phyloP scores from a whole-genome alignment of 129 eudicot genomes.

The Gnaphalium uliginosum region DNA sequence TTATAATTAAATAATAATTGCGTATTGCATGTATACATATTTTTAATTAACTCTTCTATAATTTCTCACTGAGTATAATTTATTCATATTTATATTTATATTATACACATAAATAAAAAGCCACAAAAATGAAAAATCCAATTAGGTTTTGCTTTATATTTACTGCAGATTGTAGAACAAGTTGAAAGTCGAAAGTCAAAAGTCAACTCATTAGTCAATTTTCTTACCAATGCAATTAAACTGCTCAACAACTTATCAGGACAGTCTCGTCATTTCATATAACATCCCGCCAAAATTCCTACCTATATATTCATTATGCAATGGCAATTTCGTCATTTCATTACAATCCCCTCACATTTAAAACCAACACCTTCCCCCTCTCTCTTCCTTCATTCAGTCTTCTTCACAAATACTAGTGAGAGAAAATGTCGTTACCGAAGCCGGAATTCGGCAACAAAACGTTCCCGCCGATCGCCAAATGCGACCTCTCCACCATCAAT shows the following conservation, averaged over 20 bases:
- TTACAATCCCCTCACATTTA: slow-evolving; percentile 10
- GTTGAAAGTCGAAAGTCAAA: too few species aligned
- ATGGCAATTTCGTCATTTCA: slow-evolving; percentile 28
- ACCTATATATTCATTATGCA: slow-evolving; percentile 24
- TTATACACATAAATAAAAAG: too few species aligned
- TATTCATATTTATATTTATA: too few species aligned
- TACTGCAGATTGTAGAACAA: too few species aligned
- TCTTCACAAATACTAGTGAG: neutral
- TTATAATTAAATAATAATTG: too few species aligned
- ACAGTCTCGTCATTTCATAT: slow-evolving; percentile 1
- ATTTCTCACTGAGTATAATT: too few species aligned
- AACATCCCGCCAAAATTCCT: slow-evolving; percentile 31
- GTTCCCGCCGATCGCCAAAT: slow-evolving; percentile 60
- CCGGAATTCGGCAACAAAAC: slow-evolving; percentile 40
- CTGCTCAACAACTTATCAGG: slow-evolving; percentile 38
- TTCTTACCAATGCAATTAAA: slow-evolving; percentile 38
- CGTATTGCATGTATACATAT: too few species aligned
- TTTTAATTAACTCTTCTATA: too few species aligned
- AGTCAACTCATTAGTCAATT: neutral
- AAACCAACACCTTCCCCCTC: slow-evolving; percentile 21
- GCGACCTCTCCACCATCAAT: slow-evolving; percentile 52
- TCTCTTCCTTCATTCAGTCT: slow-evolving; percentile 13
- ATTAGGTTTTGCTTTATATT: too few species aligned
- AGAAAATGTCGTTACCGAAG: slow-evolving; percentile 45
- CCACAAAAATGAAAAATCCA: too few species aligned